Evolutionary conservation across 768 basidiomycete species (phyloP), one percentile per base, ranked within the genome.

Genomic region (Boletus reticulatus): DNA sequence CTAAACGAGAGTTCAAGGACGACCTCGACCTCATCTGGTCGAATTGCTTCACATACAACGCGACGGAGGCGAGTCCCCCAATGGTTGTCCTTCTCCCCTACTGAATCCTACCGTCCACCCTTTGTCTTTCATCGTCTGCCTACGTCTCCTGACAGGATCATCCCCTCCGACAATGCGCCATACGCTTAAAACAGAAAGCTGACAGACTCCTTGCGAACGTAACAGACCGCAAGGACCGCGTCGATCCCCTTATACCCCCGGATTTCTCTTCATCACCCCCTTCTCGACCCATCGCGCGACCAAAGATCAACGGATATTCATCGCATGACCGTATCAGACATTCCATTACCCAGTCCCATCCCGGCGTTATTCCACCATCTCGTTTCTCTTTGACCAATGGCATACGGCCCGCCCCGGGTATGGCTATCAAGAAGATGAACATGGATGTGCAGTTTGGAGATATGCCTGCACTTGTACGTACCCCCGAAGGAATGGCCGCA

Each of bases 1-100:
- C 87, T 31, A 98, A 98, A 75, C 80, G 84, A 60, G 91, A 95
- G 64, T 98, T 99, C 73, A 88, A 88, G 59, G 88, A 91, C 56
- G 97, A 99, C 74, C 77, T 99, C 42, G 92, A 96, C 62, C 83
- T 98, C 58, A 98, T 99, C 62, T 99, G 97, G 97, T 84, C 85
- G 44, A 99, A 98, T 61, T 98, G 96, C 72, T 82, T 88, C 59
- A 85, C 81, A 6, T 98, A 98, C 72, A 99, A 99, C 71, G 87
- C 91, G 17, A 81, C 86, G 12, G 89, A 94, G 77, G 95, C 93
- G 62, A 57, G 88, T 80, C n/a, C 43, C 24, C n/a, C 27, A 14
- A 22, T 42, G 9, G 24, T 44, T 17, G 5, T 41, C 43, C 14
- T n/a, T 47, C 24, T 39, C 50, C 44, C 37, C 37, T 16, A 19